These are phyloP conservation scores for Phytomonas sp. DNA, from an alignment of 208 protist genomes.

Conservation along the genomic window DNA sequence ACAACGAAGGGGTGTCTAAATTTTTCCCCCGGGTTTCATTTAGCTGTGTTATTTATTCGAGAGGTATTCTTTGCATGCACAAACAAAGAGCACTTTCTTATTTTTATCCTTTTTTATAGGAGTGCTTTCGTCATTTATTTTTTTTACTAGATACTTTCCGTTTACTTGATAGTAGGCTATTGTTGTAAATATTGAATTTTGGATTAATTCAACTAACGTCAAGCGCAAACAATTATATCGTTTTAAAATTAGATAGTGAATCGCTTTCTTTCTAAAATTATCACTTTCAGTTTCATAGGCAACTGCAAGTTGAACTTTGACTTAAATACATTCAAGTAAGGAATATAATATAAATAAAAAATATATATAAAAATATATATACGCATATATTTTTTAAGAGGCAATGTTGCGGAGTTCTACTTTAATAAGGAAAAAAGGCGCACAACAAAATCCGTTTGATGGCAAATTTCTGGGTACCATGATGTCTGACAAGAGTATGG, in stretches of 20 bases:
- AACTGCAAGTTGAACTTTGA: background rate
- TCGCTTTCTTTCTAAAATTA: background rate
- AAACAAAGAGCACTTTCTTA: background rate
- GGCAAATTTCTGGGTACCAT: conserved; percentile 59
- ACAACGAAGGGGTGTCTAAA: background rate
- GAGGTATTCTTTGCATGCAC: background rate
- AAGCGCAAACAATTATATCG: background rate
- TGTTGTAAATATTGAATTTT: background rate
- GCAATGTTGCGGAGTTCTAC: conserved; percentile 47
- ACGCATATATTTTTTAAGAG: background rate
- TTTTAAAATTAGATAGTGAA: background rate
- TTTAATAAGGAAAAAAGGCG: conserved; percentile 18
- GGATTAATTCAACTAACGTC: background rate
- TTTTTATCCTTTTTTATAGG: conserved; percentile 6
- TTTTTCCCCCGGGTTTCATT: background rate
- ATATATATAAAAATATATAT: conserved; percentile 7
- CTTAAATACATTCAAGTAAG: background rate
- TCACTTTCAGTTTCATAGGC: background rate
- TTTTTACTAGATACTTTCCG: background rate
- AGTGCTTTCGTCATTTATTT: conserved; percentile 9
- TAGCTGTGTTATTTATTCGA: background rate
- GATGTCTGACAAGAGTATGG: conserved; percentile 31
- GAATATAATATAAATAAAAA: background rate
- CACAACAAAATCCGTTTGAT: conserved; percentile 65
- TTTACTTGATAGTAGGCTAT: background rate